phyloP scores from a whole-genome alignment of 352 stramenopile species.

The Phytopythium helicoides region DNA sequence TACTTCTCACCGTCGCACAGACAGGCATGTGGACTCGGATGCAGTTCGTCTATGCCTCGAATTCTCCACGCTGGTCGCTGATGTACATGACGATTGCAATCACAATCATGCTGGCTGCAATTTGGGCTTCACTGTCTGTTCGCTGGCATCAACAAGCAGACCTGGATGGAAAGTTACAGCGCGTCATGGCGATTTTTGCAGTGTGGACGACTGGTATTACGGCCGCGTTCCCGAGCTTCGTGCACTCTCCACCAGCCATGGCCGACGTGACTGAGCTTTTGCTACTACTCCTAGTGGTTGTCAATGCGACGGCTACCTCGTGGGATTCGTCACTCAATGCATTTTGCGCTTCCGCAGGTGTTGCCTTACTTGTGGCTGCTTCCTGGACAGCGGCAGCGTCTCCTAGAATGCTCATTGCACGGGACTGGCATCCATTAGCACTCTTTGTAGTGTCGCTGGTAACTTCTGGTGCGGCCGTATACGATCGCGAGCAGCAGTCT shows the following conservation, averaged over 20 bases:
- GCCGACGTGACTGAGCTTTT: slow-evolving; percentile 31
- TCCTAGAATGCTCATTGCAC: slow-evolving; percentile 15
- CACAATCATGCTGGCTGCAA: slow-evolving; percentile 12
- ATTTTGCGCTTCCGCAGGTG: slow-evolving; percentile 26
- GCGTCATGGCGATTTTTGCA: slow-evolving; percentile 24
- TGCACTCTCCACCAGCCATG: not conserved
- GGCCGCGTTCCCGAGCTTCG: not conserved
- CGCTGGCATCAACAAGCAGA: not conserved
- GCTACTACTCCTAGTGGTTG: slow-evolving; percentile 48
- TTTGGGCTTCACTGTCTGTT: slow-evolving; percentile 6
- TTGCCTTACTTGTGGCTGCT: slow-evolving; percentile 21
- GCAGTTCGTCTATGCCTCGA: slow-evolving; percentile 11
- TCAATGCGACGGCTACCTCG: slow-evolving; percentile 43
- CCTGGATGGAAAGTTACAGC: slow-evolving; percentile 12
- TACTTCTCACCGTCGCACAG: slow-evolving; percentile 36
- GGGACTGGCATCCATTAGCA: slow-evolving; percentile 49
- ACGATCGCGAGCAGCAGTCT: slow-evolving; percentile 34
- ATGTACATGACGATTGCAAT: slow-evolving; percentile 18
- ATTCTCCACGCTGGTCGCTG: slow-evolving; percentile 22
- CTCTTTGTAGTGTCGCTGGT: slow-evolving; percentile 47
- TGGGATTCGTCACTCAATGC: slow-evolving; percentile 60
- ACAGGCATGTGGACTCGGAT: slow-evolving; percentile 25
- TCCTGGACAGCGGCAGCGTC: slow-evolving; percentile 26
- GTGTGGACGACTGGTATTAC: slow-evolving; percentile 24
- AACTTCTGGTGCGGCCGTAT: slow-evolving; percentile 23